Base-by-base conservation (phyloP, 1,139 yeast species). In the Yamadazyma pseudoaaseri region DNA sequence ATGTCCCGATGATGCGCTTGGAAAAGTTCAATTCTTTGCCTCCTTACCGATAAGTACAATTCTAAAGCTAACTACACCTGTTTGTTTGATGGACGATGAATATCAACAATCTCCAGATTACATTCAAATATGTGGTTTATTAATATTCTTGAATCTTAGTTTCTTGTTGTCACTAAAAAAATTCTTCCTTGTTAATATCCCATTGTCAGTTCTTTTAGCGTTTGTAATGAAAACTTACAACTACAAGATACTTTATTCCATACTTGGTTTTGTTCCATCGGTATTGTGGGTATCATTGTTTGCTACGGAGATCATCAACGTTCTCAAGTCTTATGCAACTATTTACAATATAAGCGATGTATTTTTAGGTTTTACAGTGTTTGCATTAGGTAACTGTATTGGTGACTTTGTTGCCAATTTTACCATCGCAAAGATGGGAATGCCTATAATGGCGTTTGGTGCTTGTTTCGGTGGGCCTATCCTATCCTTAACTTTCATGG, bases 401-500 rank as follows among this genome's bases (percentile, higher is more conserved):
- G 96, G 97, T 5, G 98, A 92, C 50, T 67, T 90, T 34, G 79
- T 90, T 2, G 84, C 97, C 0, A 89, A 92, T 50, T 65, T 83
- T 32, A 85, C 95, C 0, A 80, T 92, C 33, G 92, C 96, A 0
- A 70, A 66, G 42, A 78, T 86, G 79, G 97, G 97, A 0, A 82
- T 81, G 65, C 90, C 96, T 0, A 73, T 85, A 41, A 86, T 90
- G 92, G 97, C 97, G 0, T 69, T 92, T 26, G 85, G 95, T 10
- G 97, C 97, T 0, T 90, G 97, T 52, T 86, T 89, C 57, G 97
- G 97, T 1, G 94, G 97, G 1, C 97, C 97, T 0, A 62, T 90
- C 8, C 50, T 76, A 16, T 66, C 77, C 16, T 53, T 74, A 22
- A 57, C 72, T 34, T 71, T 63, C 21, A 58, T 59, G 60, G 81